Evolutionary conservation across 345 rosid genomes (phyloP), one percentile per base, ranked within the genome.

Genomic region (Boechera retrofracta): DNA sequence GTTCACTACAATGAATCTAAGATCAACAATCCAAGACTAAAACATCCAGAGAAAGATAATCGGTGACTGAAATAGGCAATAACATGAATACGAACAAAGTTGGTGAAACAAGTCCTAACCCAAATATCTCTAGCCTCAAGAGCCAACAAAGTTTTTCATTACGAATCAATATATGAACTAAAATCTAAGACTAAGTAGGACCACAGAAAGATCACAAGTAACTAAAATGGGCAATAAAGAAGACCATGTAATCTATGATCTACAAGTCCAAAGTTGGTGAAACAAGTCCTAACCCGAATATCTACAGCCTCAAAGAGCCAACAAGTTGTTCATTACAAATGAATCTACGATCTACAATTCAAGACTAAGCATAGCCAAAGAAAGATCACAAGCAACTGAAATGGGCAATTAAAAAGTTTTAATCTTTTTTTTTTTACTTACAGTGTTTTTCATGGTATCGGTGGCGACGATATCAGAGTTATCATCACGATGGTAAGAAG

Each of bases 391-490:
- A 21, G 24, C 24, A 21, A 21, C 24, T 21, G 24, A 21, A 21
- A 21, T 21, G 1, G 24, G 24, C 24, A 21, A 21, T 21, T 21
- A 28, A 42, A 11, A 44, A 44, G 42, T 39, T 39, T 39, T 0
- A 47, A 13, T 45, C 7, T 45, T 41, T 10, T 12, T 42, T 42
- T 45, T 18, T 3, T 58, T 8, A n/a, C 55, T 41, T 63, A 90
- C 98, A 24, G 97, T 91, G 82, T 95, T 95, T 72, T 95, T 95
- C 89, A 95, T 92, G 77, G 98, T 89, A 70, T 95, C 99, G 7
- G 99, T 92, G 69, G 98, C 94, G 80, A 95, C 99, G 63, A 95
- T 82, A 56, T 89, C 84, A 33, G 99, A 91, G 72, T 92, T 95
- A 75, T 92, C 94, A 42, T 85, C 93, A 42, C 77, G 64, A 63